Evolutionary conservation across 2,329 filamentous ascomycete species (phyloP).

Genomic region (Monascus ruber): DNA sequence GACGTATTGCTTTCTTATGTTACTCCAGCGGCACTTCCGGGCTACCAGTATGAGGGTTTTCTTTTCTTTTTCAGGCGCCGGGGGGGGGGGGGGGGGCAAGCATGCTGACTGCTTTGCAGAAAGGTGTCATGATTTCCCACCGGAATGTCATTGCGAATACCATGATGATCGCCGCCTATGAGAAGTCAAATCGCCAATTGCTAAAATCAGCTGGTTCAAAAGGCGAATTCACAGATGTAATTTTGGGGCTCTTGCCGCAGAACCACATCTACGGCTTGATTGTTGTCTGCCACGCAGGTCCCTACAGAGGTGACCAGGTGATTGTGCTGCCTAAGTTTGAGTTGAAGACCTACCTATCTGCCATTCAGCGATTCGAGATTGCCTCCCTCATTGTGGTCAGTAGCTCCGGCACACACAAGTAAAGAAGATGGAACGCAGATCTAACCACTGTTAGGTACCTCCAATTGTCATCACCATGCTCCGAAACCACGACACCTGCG

Average conservation of each 20-base stretch:
- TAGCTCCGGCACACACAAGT: conserved; percentile 1
- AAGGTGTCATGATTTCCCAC: conserved; percentile 77
- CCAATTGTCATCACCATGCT: conserved; percentile 71
- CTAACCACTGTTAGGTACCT: conserved; percentile 45
- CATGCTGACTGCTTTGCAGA: conserved; percentile 33
- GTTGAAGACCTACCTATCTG: conserved; percentile 49
- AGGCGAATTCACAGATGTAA: conserved; percentile 43
- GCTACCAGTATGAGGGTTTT: conserved; percentile 46
- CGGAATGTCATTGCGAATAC: conserved; percentile 67
- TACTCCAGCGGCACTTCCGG: conserved; percentile 74
- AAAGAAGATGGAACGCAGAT: background rate
- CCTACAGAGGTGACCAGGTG: conserved; percentile 62
- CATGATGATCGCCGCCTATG: conserved; percentile 48
- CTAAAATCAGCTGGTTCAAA: conserved; percentile 24
- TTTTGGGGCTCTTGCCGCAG: conserved; percentile 62
- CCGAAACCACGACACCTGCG: conserved; percentile 49
- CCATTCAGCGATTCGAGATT: conserved; percentile 60
- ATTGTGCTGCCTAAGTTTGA: conserved; percentile 66
- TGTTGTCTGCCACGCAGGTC: conserved; percentile 53
- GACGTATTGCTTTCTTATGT: conserved; percentile 63
- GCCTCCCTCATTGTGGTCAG: conserved; percentile 53
- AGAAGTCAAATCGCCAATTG: conserved; percentile 26
- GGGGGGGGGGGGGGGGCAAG: too few species aligned
- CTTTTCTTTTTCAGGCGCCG: too few species aligned
- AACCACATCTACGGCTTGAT: conserved; percentile 75